phyloP scores from a whole-genome alignment of 75 land plant genomes.

The Sequoiadendron giganteum region DNA sequence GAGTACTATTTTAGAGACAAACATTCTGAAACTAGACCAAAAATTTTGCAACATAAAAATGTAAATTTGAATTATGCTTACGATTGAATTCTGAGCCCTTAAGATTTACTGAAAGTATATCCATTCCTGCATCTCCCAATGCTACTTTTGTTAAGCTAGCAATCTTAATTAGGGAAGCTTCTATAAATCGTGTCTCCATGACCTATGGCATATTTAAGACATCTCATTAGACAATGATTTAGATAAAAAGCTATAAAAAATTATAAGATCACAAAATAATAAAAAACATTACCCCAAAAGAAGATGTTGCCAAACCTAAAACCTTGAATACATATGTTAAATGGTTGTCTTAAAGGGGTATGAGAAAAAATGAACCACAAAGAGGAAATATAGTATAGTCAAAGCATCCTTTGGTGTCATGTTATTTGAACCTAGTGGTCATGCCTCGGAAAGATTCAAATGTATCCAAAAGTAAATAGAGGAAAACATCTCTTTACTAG shows the following conservation, averaged over 20 bases:
- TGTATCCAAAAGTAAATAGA: background rate
- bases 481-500: too few species aligned
- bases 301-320: background rate
- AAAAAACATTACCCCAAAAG: too few species aligned
- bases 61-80: conserved; percentile 12
- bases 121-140: conserved; percentile 51
- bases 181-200: conserved; percentile 42
- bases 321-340: background rate
- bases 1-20: background rate
- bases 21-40: background rate
- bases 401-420: background rate
- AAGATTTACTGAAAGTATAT: conserved; percentile 42
- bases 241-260: background rate
- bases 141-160: conserved; percentile 50
- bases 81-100: conserved; percentile 50
- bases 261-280: background rate
- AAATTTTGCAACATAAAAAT: background rate
- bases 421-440: background rate
- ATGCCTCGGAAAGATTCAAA: background rate
- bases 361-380: background rate
- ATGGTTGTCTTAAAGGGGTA: background rate
- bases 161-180: conserved; percentile 40
- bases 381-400: background rate
- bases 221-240: background rate
- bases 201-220: conserved; percentile 20